Base-by-base conservation (phyloP, 768 basidiomycete species). In the Leucocoprinus birnbaumii region DNA sequence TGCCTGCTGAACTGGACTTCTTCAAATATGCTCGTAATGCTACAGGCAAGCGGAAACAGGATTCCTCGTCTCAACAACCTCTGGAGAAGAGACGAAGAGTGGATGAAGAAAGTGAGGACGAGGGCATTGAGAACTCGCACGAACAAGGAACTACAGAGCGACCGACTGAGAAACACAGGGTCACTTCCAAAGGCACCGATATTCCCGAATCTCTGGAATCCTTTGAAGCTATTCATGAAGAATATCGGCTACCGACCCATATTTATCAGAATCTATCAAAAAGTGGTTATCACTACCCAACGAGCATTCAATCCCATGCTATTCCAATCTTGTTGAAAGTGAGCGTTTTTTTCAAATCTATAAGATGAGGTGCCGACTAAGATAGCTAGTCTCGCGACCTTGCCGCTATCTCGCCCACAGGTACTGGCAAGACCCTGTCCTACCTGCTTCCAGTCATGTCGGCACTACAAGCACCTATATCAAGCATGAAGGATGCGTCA, bases 341-440 rank as follows among this genome's bases (percentile, higher is more conserved):
- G 57, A 54, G 82, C 62, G 35, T 35, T 44, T 42, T 27, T 34
- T 11, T 34, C 16, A 47, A 34, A 8, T 27, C n/a, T n/a, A n/a
- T n/a, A n/a, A n/a, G n/a, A 25, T 58, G 18, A 26, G 35, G 48
- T 41, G 41, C 27, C 59, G 8, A 62, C 56, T 11, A 44, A 48
- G 3, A 11, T 10, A 38, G 21, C 25, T 56, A 91, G 91, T 77
- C 75, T 58, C 85, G 91, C 55, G 96, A 99, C 69, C 77, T 97
- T 21, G 87, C 91, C 51, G 96, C 95, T 25, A 89, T 98, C 18
- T 97, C 97, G 0, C 97, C 97, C 0, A 99, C 97, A 4, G 97
- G 97, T 48, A 95, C 92, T 9, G 97, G 97, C 57, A 99, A 99
- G 75, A 99, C 97, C 0, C 77, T 98, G 5, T 83, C 94, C 0